Base-by-base conservation (phyloP, 306 rosid genomes). In the Cicer judaicum region DNA sequence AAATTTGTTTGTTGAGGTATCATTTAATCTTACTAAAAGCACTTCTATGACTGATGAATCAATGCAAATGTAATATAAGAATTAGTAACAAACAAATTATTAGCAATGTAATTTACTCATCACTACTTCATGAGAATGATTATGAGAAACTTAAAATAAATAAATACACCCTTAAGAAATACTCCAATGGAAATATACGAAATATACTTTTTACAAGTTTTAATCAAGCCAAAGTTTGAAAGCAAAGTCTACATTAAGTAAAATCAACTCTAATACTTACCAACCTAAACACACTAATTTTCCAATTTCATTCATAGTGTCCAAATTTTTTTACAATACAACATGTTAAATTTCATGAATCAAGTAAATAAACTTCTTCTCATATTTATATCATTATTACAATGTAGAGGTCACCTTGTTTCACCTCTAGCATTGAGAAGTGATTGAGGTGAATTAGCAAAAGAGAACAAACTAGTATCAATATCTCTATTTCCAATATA, bases 381-480 rank as follows among this genome's bases (percentile, higher is more conserved):
- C 19, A 0, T 50, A 65, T 59, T 29, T 29, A 29, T 29, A 29
- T 29, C 10, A 3, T 61, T 2, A 64, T 43, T 9, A 61, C 10
- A 43, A 47, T 55, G 8, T 24, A 64, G 62, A 39, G 34, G 73
- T 75, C 77, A 79, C 84, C 76, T 71, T 6, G 86, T 88, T 41
- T 75, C 79, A 44, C 89, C 88, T 81, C 81, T 78, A 46, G 70
- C 80, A 3, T 70, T 74, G 55, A 83, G 82, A 78, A 85, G 89
- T 13, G 83, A 79, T 11, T 73, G 80, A 38, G 96, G 80, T 9
- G 98, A 81, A 65, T 79, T 74, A 49, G 70, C 81, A 68, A 82
- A 67, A 6, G 85, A 66, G 8, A 79, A 61, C 68, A 83, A 83
- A 74, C 80, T 79, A 64, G 72, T 46, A 64, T 83, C 87, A 75